Evolutionary conservation across 2,329 filamentous ascomycete genomes (phyloP).

Genomic region (Xylaria sp.): DNA sequence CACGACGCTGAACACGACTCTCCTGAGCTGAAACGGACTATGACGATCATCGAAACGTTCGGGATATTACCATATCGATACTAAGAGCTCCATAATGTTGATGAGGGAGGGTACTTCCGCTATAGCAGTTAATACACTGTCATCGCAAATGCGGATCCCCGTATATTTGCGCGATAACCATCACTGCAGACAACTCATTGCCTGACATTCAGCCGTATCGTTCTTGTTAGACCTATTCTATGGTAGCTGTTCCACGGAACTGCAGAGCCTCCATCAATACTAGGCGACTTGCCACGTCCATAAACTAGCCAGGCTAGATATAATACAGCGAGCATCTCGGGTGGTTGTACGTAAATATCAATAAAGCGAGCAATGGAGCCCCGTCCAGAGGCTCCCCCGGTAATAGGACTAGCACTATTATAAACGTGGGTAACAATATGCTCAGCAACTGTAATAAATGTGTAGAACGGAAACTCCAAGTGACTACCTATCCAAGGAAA

Average conservation of each 20-base stretch:
- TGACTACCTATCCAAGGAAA: neutral
- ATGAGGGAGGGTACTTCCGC: constrained; percentile 39
- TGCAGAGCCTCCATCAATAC: too few species aligned
- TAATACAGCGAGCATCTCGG: neutral
- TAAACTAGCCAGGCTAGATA: neutral
- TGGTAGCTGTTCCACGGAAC: neutral
- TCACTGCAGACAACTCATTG: neutral
- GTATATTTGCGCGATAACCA: constrained; percentile 25
- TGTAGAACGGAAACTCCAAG: neutral
- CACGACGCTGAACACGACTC: constrained; percentile 30
- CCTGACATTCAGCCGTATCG: neutral
- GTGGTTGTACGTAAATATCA: neutral
- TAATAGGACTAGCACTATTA: neutral
- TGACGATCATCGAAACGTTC: constrained; percentile 16
- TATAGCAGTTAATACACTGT: constrained; percentile 43
- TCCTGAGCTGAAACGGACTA: constrained; percentile 35
- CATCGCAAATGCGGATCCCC: constrained; percentile 12
- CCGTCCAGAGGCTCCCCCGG: neutral
- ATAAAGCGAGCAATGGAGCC: neutral
- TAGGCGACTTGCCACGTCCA: neutral
- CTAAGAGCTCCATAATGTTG: constrained; percentile 23
- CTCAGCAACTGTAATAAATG: neutral
- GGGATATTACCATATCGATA: constrained; percentile 14
- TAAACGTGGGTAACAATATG: neutral
- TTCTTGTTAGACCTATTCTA: neutral